Base-by-base conservation (phyloP, 2,329 filamentous ascomycete species). In the Calycina herbarum region DNA sequence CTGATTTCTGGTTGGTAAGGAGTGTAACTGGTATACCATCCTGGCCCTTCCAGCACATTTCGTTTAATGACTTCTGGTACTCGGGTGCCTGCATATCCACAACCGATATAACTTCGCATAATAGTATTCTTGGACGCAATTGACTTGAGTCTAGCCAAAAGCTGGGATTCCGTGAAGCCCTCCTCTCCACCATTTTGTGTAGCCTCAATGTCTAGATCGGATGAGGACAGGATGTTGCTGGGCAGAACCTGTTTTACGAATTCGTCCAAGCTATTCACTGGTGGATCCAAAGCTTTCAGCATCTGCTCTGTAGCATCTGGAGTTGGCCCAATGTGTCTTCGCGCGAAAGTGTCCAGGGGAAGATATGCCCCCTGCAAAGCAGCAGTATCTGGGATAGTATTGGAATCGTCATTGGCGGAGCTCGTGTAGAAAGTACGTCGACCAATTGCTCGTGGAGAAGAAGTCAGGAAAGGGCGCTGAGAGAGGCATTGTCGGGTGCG, bases 1-100 rank as follows among this genome's bases (percentile, higher is more conserved):
- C 93, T 97, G 81, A 98, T 97, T 80, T 98, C 94, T 2, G 94
- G 91, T 81, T 98, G 94, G 79, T 97, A 98, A 17, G 94, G 94
- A 0, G 94, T 97, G 78, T 98, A 97, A 80, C 93, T 97, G 51
- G 94, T 98, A 78, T 98, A 98, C 94, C 94, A 98, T 10, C 89
- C 93, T 5, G 94, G 94, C 77, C 91, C 94, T 82, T 98, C 93
- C 66, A 98, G 82, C 4, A 98, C 85, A 76, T 97, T 97, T 71
- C 94, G 86, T 82, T 95, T 92, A 77, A 98, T 96, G 65, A 97
- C 94, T 64, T 92, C 86, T 4, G 94, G 94, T 0, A 92, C 90
- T 71, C 90, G 85, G n/a, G 93, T 94, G 42, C 88, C 89, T 70
- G 94, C 93, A 82, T 97, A 98, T 65, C 94, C 94, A 65, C 86